These are phyloP conservation scores for Madurella mycetomatis DNA, from an alignment of 2,329 filamentous ascomycete genomes.

Conservation along the genomic window DNA sequence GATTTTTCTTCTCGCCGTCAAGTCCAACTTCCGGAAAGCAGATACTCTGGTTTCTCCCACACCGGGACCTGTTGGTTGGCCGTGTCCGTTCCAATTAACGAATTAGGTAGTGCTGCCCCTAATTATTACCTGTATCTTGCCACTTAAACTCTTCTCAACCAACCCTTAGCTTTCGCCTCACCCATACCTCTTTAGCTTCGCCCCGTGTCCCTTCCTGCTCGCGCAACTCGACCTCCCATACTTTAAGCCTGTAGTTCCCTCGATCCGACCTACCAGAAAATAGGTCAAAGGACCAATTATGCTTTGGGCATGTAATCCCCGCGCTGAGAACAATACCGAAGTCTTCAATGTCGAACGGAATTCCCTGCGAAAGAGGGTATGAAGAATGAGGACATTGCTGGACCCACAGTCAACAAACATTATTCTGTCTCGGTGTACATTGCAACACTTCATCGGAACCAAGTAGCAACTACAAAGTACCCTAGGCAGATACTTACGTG, in stretches of 20 bases:
- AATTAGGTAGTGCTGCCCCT: too few relatives aligned
- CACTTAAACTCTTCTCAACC: constrained; percentile 15
- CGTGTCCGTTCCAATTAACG: too few relatives aligned
- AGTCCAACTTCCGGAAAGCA: too few relatives aligned
- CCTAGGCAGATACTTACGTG: too few relatives aligned
- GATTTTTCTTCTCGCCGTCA: too few relatives aligned
- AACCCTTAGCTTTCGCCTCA: constrained; percentile 40
- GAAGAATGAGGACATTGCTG: constrained; percentile 65
- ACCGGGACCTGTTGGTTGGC: too few relatives aligned
- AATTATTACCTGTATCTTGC: background rate
- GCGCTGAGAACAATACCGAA: constrained; percentile 61
- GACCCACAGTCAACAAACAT: background rate
- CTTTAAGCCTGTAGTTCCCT: constrained; percentile 54
- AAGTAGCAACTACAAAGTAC: constrained; percentile 25
- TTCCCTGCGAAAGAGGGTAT: constrained; percentile 60
- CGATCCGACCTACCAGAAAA: constrained; percentile 59
- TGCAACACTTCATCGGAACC: too few relatives aligned
- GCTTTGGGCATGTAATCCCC: constrained; percentile 63
- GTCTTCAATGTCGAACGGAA: constrained; percentile 67
- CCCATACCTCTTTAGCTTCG: constrained; percentile 39
- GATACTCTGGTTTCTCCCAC: too few relatives aligned
- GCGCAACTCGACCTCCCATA: constrained; percentile 61
- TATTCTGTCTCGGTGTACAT: background rate
- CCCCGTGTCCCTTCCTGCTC: constrained; percentile 2
- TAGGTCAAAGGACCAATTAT: constrained; percentile 68